Conservation (phyloP, 495 filamentous ascomycete species). For the Aspergillus sparsus region DNA sequence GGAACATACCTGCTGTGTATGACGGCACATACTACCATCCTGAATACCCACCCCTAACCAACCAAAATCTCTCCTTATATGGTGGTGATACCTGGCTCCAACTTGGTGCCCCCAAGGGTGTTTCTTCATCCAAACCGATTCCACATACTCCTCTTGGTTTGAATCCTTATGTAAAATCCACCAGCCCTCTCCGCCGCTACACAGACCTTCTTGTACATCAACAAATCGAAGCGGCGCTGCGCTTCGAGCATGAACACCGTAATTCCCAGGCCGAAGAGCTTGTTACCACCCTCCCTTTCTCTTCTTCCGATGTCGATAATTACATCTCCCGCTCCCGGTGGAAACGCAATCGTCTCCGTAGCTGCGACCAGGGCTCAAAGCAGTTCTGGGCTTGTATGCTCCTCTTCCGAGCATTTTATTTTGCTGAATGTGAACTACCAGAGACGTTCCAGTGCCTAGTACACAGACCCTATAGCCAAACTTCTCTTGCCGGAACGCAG, state of each 20-base stretch:
- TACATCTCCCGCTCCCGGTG: slow-evolving; percentile 38
- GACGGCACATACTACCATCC: slow-evolving; percentile 66
- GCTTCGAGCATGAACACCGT: slow-evolving; percentile 60
- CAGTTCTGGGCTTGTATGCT: slow-evolving; percentile 68
- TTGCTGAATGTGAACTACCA: slow-evolving; percentile 65
- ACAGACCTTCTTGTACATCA: slow-evolving; percentile 83
- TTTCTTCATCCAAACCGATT: slow-evolving; percentile 51
- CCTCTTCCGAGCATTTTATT: slow-evolving; percentile 73
- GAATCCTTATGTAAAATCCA: slow-evolving; percentile 73
- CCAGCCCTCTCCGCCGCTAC: slow-evolving; percentile 83
- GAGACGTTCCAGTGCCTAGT: slow-evolving; percentile 60
- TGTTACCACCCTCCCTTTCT: slow-evolving; percentile 62
- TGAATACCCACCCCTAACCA: slow-evolving; percentile 46
- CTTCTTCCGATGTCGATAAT: slow-evolving; percentile 52
- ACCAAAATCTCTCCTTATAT: slow-evolving; percentile 35
- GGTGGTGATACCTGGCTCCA: slow-evolving; percentile 36
- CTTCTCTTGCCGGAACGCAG: slow-evolving; percentile 31
- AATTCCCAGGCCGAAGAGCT: slow-evolving; percentile 46
- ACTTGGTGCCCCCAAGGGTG: slow-evolving; percentile 48
- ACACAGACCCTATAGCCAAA: slow-evolving; percentile 34
- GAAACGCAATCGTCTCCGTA: slow-evolving; percentile 35
- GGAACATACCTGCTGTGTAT: slow-evolving; percentile 78
- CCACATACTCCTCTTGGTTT: slow-evolving; percentile 64
- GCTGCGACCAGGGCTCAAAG: slow-evolving; percentile 37
- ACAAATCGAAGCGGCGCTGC: slow-evolving; percentile 83